phyloP scores from a whole-genome alignment of 371 early-diverging fungal species.

The Circinella minor region DNA sequence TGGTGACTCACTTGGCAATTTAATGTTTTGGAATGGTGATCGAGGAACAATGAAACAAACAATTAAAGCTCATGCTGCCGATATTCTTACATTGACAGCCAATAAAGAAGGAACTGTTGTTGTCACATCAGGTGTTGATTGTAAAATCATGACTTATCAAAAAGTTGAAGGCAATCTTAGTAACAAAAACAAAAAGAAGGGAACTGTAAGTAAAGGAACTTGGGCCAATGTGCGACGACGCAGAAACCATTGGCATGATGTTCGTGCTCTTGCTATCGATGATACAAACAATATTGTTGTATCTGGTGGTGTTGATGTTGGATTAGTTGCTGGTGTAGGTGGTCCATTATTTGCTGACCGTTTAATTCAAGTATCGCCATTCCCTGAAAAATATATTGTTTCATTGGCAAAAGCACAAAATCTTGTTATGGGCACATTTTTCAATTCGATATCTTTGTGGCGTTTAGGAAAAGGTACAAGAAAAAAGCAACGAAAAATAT shows the following conservation, averaged over 20 bases:
- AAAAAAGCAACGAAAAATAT: background rate
- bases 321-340: conserved; percentile 71
- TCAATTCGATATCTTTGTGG: conserved; percentile 78
- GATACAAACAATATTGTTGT: conserved; percentile 72
- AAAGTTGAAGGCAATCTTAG: conserved; percentile 37
- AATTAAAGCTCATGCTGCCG: conserved; percentile 81
- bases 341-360: conserved; percentile 68
- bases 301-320: conserved; percentile 85
- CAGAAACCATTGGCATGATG: conserved; percentile 92
- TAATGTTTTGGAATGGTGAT: conserved; percentile 86
- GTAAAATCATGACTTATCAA: conserved; percentile 77
- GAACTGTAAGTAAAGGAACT: conserved; percentile 29
- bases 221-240: conserved; percentile 85
- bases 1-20: conserved; percentile 90
- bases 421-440: conserved; percentile 63
- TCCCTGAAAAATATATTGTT: conserved; percentile 79
- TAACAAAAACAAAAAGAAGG: conserved; percentile 19
- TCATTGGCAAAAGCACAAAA: conserved; percentile 65
- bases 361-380: conserved; percentile 75
- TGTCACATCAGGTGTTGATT: conserved; percentile 91
- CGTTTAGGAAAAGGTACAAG: conserved; percentile 65
- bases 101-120: conserved; percentile 69
- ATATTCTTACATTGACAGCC: conserved; percentile 84
- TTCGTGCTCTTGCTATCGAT: conserved; percentile 81
- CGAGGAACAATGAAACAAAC: conserved; percentile 72